Conservation (phyloP, 345 rosid species). For the Citrus inodora region DNA sequence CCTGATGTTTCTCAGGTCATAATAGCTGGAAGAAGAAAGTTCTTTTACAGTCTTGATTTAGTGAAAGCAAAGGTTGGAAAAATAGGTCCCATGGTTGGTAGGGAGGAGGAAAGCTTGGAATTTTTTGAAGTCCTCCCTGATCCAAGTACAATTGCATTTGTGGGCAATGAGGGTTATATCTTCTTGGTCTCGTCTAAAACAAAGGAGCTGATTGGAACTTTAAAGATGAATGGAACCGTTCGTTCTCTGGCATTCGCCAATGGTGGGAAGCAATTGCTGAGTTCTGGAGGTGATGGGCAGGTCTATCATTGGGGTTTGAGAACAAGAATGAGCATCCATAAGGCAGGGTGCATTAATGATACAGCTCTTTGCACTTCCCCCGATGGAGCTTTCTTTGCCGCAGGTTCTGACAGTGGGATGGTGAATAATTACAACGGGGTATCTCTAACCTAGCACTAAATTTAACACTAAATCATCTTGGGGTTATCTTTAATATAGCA, state of each 20-base stretch:
- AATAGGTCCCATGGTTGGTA: constrained; percentile 84
- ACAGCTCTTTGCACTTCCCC: no score
- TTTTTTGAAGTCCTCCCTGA: constrained; percentile 76
- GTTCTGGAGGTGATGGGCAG: constrained; percentile 86
- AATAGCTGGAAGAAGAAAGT: constrained; percentile 87
- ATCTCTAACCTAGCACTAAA: no score
- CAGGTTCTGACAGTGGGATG: no score
- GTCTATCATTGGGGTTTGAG: no score
- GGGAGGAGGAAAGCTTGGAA: constrained; percentile 97
- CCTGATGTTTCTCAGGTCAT: constrained; percentile 91
- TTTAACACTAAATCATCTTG: no score
- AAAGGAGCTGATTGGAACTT: constrained; percentile 69
- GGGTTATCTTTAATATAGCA: no score
- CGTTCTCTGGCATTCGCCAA: constrained; percentile 70
- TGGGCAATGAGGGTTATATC: constrained; percentile 83
- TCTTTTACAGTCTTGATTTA: constrained; percentile 82
- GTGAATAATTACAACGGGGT: no score
- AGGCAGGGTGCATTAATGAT: no score
- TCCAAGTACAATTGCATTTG: constrained; percentile 72
- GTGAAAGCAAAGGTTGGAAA: constrained; percentile 76
- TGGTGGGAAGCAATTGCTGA: constrained; percentile 62
- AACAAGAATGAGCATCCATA: no score
- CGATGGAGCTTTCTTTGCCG: no score
- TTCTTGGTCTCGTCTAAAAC: constrained; percentile 78
- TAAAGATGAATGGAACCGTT: constrained; percentile 88